Evolutionary conservation across 176 grass and related monocot species (phyloP).

Genomic region (Zea mays): Zm-B73-REFERENCE-NAM-5.0 NC_050105.1:66718001-66718500

Average conservation of each 20-base stretch:
- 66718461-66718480: neutral
- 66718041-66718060: too few relatives aligned
- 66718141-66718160: neutral
- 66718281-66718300: neutral
- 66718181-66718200: neutral
- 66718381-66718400: neutral
- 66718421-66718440: neutral
- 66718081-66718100: neutral
- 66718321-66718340: neutral
- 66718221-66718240: neutral
- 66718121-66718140: neutral
- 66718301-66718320: neutral
- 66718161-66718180: conserved; percentile 4
- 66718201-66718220: neutral
- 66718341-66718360: neutral
- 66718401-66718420: neutral
- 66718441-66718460: neutral
- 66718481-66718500: too few relatives aligned
- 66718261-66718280: too few relatives aligned
- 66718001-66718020: too few relatives aligned
- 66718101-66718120: neutral
- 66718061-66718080: too few relatives aligned
- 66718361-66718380: neutral
- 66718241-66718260: too few relatives aligned
- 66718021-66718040: too few relatives aligned